Base-by-base conservation (phyloP, 2,329 filamentous ascomycete species). In the Curvularia verruculosa region DNA sequence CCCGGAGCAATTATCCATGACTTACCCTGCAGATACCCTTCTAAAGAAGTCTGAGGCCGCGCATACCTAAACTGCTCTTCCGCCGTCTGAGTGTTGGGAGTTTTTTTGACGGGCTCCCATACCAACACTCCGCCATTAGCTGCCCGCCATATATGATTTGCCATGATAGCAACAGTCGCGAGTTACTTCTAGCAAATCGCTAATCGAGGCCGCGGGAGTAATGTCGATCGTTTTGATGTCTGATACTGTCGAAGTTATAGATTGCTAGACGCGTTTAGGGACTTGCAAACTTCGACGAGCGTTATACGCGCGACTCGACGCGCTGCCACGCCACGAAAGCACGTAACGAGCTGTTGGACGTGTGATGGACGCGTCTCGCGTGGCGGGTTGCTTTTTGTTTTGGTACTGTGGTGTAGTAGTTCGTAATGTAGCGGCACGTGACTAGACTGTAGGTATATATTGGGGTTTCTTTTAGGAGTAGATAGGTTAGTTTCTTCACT, bases 91-190 rank as follows among this genome's bases (percentile, higher is more conserved):
- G 12, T 18, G 5, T 18, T n/a, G 3, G 18, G 7, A 18, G 43
- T 28, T 36, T 37, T 50, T 26, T 9, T 13, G 5, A 19, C 39
- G 9, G 50, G 49, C 13, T 57, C 44, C 54, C 54, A 57, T 3
- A 57, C 3, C 49, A 49, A 46, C 0, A 57, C 24, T 1, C 54
- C 26, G 13, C 37, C 24, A 34, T 49, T 36, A 7, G 15, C 24
- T 21, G n/a, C 24, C 18, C 12, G n/a, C 50, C 54, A 57, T 2
- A 40, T 18, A 2, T 54, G 54, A 2, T 10, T 21, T 13, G 31
- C 13, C 54, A 52, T 52, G 13, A 3, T 26, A 18, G 18, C 2
- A 6, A 1, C 26, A 19, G 24, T 13, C 3, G 39, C 37, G 15
- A 10, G 10, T 26, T 15, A 21, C 12, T 23, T 29, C 19, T 8